Base-by-base conservation (phyloP, 1,139 yeast genomes). In the Saccharomyces hybrid region DNA sequence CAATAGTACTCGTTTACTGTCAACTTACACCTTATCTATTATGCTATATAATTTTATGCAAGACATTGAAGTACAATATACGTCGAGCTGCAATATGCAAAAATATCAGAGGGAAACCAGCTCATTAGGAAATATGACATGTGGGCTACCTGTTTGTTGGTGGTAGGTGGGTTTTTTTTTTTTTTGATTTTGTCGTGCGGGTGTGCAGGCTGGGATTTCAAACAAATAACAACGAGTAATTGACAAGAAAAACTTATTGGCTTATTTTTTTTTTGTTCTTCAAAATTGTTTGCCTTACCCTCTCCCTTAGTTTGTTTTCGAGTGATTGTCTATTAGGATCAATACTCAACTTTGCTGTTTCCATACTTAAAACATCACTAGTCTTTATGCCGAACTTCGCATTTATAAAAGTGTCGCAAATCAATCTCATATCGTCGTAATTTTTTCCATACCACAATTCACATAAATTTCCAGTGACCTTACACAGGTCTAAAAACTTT, bases 301-400 rank as follows among this genome's bases (percentile, higher is more conserved):
- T 49, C 42, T 52, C 50, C 42, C 60, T 57, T 42, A 64, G 53
- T 47, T 55, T 62, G n/a, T 61, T 58, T 50, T 64, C 67, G 20
- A 63, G 32, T 47, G 66, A 47, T 47, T 52, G 51, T 26, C 66
- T 56, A 47, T 64, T 59, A 5, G 66, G 64, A 52, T 64, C 67
- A 1, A 62, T 44, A 0, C 38, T 49, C 20, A 20, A 31, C 8
- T 50, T 48, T 23, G 31, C 44, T 34, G 20, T 30, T 5, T 34
- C 30, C 20, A 52, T 42, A 13, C 11, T 53, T 23, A 34, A 32
- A 20, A 42, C 47, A 14, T 44, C 34, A 38, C 38, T 48, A 13
- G 20, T 42, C 30, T 54, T 55, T 4, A 57, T 57, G 47, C 58
- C 58, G 38, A 56, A 55, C 14, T 57, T 55, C 28, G 56, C 48